Percentiles rank a stretch among this genome's conserved stretches.
Evolutionary conservation across 805 yeast genomes (phyloP).

Genomic region (Kuraishia piskuri): DNA sequence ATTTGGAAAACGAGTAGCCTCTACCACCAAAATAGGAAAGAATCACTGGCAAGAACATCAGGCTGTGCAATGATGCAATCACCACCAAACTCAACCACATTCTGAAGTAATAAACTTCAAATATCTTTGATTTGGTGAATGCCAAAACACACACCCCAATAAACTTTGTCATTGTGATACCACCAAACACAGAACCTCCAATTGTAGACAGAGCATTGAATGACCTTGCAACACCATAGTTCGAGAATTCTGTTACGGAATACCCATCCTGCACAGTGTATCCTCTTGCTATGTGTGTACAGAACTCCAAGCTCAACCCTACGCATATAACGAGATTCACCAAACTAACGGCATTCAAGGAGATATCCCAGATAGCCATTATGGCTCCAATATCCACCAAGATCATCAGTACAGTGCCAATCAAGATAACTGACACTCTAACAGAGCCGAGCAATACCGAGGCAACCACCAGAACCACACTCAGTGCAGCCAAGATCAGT

Average conservation of each 20-base stretch:
- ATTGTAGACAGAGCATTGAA: constrained; percentile 60
- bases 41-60: constrained; percentile 70
- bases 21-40: constrained; percentile 58
- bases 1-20: constrained; percentile 27
- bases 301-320: constrained; percentile 91
- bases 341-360: constrained; percentile 81
- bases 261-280: constrained; percentile 39
- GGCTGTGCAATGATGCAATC: constrained; percentile 71
- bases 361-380: constrained; percentile 66
- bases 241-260: background rate
- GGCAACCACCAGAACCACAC: constrained; percentile 41
- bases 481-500: constrained; percentile 43
- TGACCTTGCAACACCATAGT: constrained; percentile 24
- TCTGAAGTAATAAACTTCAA: constrained; percentile 85
- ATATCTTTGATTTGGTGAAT: constrained; percentile 79
- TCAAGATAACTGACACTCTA: constrained; percentile 46
- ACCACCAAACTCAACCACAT: constrained; percentile 86
- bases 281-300: constrained; percentile 78
- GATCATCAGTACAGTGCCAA: constrained; percentile 53
- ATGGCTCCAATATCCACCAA: constrained; percentile 71
- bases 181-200: constrained; percentile 88
- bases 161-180: constrained; percentile 82
- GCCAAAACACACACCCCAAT: constrained; percentile 84
- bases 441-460: constrained; percentile 58
- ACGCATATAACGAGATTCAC: constrained; percentile 89